A percentile compares a stretch with the other conserved stretches of the same genome.
Evolutionary conservation across 2,329 filamentous ascomycete genomes (phyloP).

Genomic region (Penicillium sp.): DNA sequence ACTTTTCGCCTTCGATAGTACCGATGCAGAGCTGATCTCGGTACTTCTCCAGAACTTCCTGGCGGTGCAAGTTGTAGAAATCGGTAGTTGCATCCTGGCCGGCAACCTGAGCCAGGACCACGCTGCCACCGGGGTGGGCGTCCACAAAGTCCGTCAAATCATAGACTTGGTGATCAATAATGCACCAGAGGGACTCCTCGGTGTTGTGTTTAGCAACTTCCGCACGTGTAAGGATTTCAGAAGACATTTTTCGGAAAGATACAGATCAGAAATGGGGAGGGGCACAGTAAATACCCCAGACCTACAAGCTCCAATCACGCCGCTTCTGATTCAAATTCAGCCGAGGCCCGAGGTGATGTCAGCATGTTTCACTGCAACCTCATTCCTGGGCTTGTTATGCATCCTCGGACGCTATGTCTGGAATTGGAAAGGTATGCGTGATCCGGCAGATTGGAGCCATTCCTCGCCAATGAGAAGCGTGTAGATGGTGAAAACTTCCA

Average conservation of each 20-base stretch:
- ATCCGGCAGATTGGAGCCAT: neutral
- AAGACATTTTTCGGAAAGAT: slow-evolving; percentile 16
- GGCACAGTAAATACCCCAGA: slow-evolving; percentile 14
- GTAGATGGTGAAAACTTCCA: neutral
- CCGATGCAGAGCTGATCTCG: slow-evolving; percentile 70
- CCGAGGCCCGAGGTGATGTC: slow-evolving; percentile 20
- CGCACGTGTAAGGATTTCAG: slow-evolving; percentile 46
- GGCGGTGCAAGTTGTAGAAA: slow-evolving; percentile 90
- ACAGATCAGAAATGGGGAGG: neutral
- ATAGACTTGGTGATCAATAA: slow-evolving; percentile 86
- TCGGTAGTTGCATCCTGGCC: slow-evolving; percentile 78
- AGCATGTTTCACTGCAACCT: neutral
- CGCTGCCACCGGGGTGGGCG: slow-evolving; percentile 79
- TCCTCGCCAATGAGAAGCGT: neutral
- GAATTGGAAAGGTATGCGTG: neutral
- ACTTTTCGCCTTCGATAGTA: slow-evolving; percentile 71
- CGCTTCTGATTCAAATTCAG: slow-evolving; percentile 13
- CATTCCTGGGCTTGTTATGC: neutral
- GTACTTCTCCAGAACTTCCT: slow-evolving; percentile 86
- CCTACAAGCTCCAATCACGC: slow-evolving; percentile 15
- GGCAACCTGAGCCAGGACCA: slow-evolving; percentile 77
- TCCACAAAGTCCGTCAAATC: slow-evolving; percentile 83
- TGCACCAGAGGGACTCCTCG: slow-evolving; percentile 76
- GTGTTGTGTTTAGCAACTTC: slow-evolving; percentile 75
- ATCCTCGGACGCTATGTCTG: neutral